Evolutionary conservation across 192 early-diverging fungal genomes (phyloP).

Genomic region (Entomortierella parvispora): DNA sequence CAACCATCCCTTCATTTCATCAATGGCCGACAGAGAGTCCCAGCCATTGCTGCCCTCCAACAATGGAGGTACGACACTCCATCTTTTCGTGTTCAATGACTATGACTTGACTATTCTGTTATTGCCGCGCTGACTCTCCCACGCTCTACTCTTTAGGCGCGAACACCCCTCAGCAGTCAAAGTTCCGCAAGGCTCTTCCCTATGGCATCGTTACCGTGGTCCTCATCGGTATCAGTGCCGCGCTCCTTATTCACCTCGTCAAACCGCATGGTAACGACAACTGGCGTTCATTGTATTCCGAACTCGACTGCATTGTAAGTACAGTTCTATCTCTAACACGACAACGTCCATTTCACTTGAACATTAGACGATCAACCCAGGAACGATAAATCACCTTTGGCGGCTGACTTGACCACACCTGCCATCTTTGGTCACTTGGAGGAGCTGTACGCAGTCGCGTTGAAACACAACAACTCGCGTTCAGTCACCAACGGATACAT

Average conservation of each 20-base stretch:
- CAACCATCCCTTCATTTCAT: background rate
- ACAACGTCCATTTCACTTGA: background rate
- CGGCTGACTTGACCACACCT: conserved; percentile 15
- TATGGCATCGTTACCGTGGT: conserved; percentile 40
- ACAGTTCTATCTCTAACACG: background rate
- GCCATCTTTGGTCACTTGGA: conserved; percentile 45
- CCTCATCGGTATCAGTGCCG: conserved; percentile 32
- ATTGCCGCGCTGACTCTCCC: background rate
- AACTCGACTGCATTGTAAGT: background rate
- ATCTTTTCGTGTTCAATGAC: conserved; percentile 9
- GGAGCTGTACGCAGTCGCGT: conserved; percentile 46
- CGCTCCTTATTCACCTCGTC: conserved; percentile 31
- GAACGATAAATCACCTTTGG: conserved; percentile 27
- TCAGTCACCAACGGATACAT: conserved; percentile 55
- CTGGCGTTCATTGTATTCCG: background rate
- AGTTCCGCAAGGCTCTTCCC: conserved; percentile 19
- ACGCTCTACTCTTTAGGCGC: background rate
- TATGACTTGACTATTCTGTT: background rate
- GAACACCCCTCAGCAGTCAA: no score
- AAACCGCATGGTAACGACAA: conserved; percentile 27
- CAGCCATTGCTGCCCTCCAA: conserved; percentile 18
- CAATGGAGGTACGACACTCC: conserved; percentile 2
- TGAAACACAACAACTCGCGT: conserved; percentile 51
- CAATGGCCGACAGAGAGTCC: conserved; percentile 31
- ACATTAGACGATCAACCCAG: conserved; percentile 6